Conservation (phyloP, 2,329 filamentous ascomycete species). For the Phialemonium atrogriseum region DNA sequence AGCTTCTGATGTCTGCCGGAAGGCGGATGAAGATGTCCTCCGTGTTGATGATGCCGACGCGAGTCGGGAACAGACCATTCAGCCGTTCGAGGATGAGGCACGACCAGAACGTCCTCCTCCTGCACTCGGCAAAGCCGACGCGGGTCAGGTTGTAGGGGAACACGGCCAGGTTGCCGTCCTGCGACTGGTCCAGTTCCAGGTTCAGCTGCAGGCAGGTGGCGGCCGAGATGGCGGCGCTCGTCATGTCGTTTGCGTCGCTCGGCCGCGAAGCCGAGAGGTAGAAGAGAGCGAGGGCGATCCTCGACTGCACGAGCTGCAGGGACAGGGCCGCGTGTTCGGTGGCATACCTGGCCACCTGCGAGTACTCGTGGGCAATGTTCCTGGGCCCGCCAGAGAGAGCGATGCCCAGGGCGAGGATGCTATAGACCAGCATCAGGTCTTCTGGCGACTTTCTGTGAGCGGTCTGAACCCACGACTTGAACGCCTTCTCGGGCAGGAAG, state of each 20-base stretch:
- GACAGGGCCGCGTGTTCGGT: slow-evolving; percentile 40
- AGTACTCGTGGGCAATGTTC: slow-evolving; percentile 29
- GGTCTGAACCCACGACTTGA: slow-evolving; percentile 26
- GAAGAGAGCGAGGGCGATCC: slow-evolving; percentile 59
- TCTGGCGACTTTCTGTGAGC: slow-evolving; percentile 29
- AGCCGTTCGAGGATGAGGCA: slow-evolving; percentile 62
- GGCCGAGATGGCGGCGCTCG: slow-evolving; percentile 52
- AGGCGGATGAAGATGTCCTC: slow-evolving; percentile 61
- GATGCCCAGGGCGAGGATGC: slow-evolving; percentile 30
- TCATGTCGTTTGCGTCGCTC: slow-evolving; percentile 54
- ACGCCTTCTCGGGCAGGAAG: slow-evolving; percentile 31
- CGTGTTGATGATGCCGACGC: slow-evolving; percentile 47
- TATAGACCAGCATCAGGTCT: slow-evolving; percentile 39
- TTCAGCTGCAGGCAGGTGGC: slow-evolving; percentile 55
- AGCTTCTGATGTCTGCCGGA: slow-evolving; percentile 52
- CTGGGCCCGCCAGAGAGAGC: slow-evolving; percentile 28
- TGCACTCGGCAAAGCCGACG: slow-evolving; percentile 54
- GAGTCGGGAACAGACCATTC: slow-evolving; percentile 47
- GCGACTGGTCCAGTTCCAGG: slow-evolving; percentile 45
- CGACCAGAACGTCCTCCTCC: slow-evolving; percentile 64
- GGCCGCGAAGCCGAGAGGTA: slow-evolving; percentile 54
- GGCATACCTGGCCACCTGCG: slow-evolving; percentile 47
- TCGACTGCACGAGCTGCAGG: slow-evolving; percentile 58
- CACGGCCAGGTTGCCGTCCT: slow-evolving; percentile 26
- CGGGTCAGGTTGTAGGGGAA: slow-evolving; percentile 51